phyloP scores from a whole-genome alignment of 1,284 basidiomycete genomes.

The Marasmius sp. region DNA sequence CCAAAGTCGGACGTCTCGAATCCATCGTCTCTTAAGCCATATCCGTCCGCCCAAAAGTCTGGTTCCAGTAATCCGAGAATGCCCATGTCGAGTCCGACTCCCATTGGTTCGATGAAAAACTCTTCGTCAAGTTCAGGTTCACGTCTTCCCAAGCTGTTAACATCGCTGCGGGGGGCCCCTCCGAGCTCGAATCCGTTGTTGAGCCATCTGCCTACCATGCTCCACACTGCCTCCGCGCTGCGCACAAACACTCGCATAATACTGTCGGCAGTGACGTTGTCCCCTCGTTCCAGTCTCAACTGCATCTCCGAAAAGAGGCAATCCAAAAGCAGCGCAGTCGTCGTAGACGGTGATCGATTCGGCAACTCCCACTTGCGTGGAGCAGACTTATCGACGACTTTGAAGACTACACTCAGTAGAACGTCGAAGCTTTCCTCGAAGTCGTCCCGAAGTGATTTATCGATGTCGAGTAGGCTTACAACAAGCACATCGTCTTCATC shows the following conservation, averaged over 20 bases:
- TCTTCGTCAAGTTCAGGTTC: conserved; percentile 61
- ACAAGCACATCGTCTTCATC: conserved; percentile 34
- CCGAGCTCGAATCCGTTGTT: conserved; percentile 66
- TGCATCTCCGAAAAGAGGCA: conserved; percentile 56
- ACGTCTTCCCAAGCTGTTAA: conserved; percentile 24
- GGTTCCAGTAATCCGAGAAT: conserved; percentile 52
- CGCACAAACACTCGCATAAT: conserved; percentile 63
- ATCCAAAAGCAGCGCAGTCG: conserved; percentile 61
- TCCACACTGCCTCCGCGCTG: conserved; percentile 73
- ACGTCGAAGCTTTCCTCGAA: conserved; percentile 60
- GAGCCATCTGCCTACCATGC: conserved; percentile 72
- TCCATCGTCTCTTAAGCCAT: conserved; percentile 48
- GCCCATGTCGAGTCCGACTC: conserved; percentile 40
- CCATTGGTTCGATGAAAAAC: conserved; percentile 79
- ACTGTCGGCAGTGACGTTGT: conserved; percentile 48
- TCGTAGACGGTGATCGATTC: conserved; percentile 46
- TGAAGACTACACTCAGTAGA: conserved; percentile 45
- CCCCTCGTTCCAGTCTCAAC: conserved; percentile 55
- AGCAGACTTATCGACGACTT: conserved; percentile 23
- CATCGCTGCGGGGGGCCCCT: conserved; percentile 35
- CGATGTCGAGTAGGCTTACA: conserved; percentile 67
- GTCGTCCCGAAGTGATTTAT: conserved; percentile 54
- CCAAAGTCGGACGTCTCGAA: conserved; percentile 22
- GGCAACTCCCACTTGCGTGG: conserved; percentile 35
- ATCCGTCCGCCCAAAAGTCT: conserved; percentile 82